A percentile compares a stretch with the other conserved stretches of the same genome.
Conservation (phyloP, 495 filamentous ascomycete genomes). For the Extremus antarcticus region DNA sequence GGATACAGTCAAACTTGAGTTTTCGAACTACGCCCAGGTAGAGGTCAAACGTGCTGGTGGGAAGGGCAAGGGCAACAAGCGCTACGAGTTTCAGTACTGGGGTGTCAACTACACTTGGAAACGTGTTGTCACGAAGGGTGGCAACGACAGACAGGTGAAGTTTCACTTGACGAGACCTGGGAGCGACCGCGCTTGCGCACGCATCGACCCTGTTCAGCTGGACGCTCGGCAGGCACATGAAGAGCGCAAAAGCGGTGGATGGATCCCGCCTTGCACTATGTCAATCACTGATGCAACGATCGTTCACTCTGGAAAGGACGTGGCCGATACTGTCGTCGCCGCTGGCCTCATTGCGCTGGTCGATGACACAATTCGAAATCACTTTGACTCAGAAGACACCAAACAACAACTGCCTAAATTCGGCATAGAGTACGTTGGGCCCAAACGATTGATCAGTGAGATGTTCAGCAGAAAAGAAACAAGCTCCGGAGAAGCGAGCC, state of each 20-base stretch:
- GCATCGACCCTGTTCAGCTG: constrained; percentile 72
- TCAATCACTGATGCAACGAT: constrained; percentile 68
- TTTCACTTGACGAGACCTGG: constrained; percentile 68
- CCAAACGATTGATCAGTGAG: constrained; percentile 66
- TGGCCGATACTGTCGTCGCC: constrained; percentile 82
- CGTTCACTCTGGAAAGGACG: constrained; percentile 58
- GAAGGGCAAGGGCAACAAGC: constrained; percentile 57
- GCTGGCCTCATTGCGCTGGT: constrained; percentile 83
- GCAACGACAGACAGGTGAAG: constrained; percentile 50
- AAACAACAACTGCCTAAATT: constrained; percentile 46
- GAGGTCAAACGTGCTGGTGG: constrained; percentile 64
- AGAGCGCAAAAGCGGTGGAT: constrained; percentile 72
- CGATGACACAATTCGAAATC: constrained; percentile 80
- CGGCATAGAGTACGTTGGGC: constrained; percentile 56
- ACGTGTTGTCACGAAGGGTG: constrained; percentile 52
- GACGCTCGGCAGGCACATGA: constrained; percentile 57
- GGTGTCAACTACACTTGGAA: constrained; percentile 78
- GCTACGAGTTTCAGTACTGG: constrained; percentile 91
- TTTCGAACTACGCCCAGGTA: constrained; percentile 93
- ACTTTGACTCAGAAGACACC: constrained; percentile 57
- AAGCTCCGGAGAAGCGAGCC: neutral
- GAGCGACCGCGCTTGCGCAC: constrained; percentile 55
- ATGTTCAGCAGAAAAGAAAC: constrained; percentile 47
- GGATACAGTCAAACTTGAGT: constrained; percentile 79
- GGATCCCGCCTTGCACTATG: constrained; percentile 84